phyloP scores from a whole-genome alignment of 306 rosid species.

The Cucumis melo region DNA sequence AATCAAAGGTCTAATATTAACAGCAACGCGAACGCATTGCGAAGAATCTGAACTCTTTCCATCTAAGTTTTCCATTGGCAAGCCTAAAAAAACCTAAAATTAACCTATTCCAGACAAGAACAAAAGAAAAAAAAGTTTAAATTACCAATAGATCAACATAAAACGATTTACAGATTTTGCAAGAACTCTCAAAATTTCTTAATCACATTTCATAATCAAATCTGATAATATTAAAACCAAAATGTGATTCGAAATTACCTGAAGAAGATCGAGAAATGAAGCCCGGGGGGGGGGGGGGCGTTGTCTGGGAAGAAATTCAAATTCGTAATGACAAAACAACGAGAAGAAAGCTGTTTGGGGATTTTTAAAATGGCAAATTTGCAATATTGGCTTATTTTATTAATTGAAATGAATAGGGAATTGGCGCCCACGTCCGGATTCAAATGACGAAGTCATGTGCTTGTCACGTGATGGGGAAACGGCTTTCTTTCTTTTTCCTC shows the following conservation, averaged over 20 bases:
- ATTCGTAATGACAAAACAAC: not conserved
- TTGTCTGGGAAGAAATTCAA: not conserved
- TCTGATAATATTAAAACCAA: not conserved
- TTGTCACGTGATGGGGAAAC: not conserved
- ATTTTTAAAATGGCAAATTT: not conserved
- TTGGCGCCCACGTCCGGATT: slow-evolving; percentile 8
- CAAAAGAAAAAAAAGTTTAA: not conserved
- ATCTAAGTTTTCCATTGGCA: slow-evolving; percentile 55
- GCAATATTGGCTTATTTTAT: not conserved
- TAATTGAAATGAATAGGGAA: not conserved
- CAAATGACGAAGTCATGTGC: slow-evolving; percentile 7
- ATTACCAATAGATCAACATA: not conserved
- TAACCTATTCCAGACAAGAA: not conserved
- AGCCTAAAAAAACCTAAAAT: slow-evolving; percentile 9
- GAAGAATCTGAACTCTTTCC: slow-evolving; percentile 29
- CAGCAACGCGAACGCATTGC: slow-evolving; percentile 77
- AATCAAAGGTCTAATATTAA: slow-evolving; percentile 71
- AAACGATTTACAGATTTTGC: not conserved
- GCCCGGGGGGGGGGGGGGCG: not conserved
- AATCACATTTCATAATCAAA: not conserved
- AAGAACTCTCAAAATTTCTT: not conserved
- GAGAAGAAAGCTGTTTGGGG: not conserved
- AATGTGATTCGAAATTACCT: slow-evolving; percentile 13
- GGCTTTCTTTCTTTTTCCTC: not conserved
- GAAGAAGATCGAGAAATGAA: slow-evolving; percentile 2